These are phyloP conservation scores for Saccharomyces pastorianus DNA, from an alignment of 1,139 yeast genomes.

Conservation along the genomic window DNA sequence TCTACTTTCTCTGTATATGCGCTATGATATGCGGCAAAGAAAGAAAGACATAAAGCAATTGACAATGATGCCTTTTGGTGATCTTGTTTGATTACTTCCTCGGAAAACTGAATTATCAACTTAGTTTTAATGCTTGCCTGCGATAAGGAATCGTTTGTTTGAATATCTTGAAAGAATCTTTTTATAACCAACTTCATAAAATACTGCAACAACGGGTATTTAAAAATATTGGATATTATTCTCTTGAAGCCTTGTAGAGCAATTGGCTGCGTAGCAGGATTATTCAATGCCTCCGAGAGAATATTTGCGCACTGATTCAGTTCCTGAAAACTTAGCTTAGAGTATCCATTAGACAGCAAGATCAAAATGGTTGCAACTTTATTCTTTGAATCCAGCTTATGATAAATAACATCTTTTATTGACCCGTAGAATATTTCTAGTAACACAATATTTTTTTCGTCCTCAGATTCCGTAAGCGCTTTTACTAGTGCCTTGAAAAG, in stretches of 20 bases:
- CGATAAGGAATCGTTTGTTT: not conserved
- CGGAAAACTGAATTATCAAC: not conserved
- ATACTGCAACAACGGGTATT: not conserved
- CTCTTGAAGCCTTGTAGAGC: constrained; percentile 17
- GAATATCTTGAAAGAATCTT: not conserved
- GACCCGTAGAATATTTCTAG: constrained; percentile 24
- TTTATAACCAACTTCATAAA: not conserved
- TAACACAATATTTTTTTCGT: constrained; percentile 30
- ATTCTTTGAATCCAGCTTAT: constrained; percentile 14
- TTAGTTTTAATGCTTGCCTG: not conserved
- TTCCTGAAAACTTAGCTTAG: constrained; percentile 17
- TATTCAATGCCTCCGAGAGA: constrained; percentile 12
- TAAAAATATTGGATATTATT: constrained; percentile 1
- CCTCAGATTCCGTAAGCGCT: constrained; percentile 34
- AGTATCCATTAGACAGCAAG: constrained; percentile 13
- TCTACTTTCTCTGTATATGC: constrained; percentile 34
- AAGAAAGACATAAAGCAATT: constrained; percentile 46
- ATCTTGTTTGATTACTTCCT: not conserved
- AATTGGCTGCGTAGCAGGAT: constrained; percentile 6
- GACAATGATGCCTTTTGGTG: constrained; percentile 11
- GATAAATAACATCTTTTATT: constrained; percentile 26
- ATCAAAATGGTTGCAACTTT: constrained; percentile 18
- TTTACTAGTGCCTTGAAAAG: constrained; percentile 44
- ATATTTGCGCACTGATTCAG: constrained; percentile 11
- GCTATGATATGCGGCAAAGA: constrained; percentile 34